Evolutionary conservation across 441 rosid species (phyloP).

Genomic region (Geranium incanum): DNA sequence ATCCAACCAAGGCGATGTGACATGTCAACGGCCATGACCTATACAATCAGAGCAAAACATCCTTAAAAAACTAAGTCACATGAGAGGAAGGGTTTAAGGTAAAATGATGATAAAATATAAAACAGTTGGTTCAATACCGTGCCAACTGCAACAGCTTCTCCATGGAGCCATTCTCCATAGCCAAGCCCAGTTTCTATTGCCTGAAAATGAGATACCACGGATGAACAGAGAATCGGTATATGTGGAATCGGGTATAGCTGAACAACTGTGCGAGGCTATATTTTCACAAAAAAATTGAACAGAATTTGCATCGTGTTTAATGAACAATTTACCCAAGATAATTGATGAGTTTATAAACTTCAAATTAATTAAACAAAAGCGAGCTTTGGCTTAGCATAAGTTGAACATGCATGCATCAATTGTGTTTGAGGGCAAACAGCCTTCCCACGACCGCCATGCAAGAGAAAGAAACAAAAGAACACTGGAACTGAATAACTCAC

Average conservation of each 20-base stretch:
- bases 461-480: not conserved
- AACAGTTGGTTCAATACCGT: conserved; percentile 35
- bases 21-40: conserved; percentile 97
- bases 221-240: not conserved
- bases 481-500: conserved; percentile 37
- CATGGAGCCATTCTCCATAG: conserved; percentile 95
- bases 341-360: not conserved
- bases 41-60: conserved; percentile 17
- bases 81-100: not conserved
- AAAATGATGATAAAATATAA: not conserved
- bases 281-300: not conserved
- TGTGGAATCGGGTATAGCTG: conserved; percentile 1
- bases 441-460: not conserved
- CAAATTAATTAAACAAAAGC: not conserved
- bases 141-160: conserved; percentile 98
- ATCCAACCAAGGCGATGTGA: conserved; percentile 98
- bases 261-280: conserved; percentile 4
- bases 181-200: conserved; percentile 93
- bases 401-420: not conserved
- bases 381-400: conserved; percentile 1
- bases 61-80: conserved; percentile 11
- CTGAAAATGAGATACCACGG: conserved; percentile 32
- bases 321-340: not conserved
- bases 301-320: not conserved
- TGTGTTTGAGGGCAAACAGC: not conserved